Evolutionary conservation across 768 basidiomycete genomes (phyloP), one percentile per base, ranked within the genome.

Genomic region (Steccherinum ochraceum): DNA sequence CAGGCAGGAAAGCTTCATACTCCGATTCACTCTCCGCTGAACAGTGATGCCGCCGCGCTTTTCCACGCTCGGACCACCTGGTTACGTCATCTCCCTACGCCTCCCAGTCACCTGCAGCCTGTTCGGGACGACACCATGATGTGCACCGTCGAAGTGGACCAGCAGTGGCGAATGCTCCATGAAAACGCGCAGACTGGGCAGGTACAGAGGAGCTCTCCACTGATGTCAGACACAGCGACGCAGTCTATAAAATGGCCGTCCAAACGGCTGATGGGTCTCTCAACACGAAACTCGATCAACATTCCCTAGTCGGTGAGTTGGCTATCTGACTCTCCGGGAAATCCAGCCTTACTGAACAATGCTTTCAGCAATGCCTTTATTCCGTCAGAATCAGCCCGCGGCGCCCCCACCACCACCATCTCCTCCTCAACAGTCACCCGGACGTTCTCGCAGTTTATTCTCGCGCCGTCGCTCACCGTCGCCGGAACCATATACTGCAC

Each of bases 11-110:
- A 54, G 49, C 54, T 55, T 54, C 50, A 61, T 58, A 54, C 66
- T 64, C 56, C 53, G 67, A 64, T 72, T 73, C 63, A 69, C 70
- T 71, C 74, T 72, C 74, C 68, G 75, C 69, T 56, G 12, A 23
- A 45, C 46, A 50, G 56, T 64, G 27, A 4, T 42, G 47, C 3
- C 24, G 1, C 19, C 7, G 30, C 30, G 1, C 45, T 25, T 68
- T 76, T 75, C 66, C 74, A 75, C 74, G 74, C 75, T 76, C 72
- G 55, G 73, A 67, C 73, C 74, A 64, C 12, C 52, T 16, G 30
- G n/a, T 43, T n/a, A 43, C 41, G 18, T 43, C 41, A 43, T 43
- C n/a, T 7, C 19, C 35, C 35, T 18, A n/a, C n/a, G 20, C 27
- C 12, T 13, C 30, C 45, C 2, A 23, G n/a, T 25, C n/a, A 11